phyloP scores from a whole-genome alignment of 169 alveolate species.

The Eimeria sp. region DNA sequence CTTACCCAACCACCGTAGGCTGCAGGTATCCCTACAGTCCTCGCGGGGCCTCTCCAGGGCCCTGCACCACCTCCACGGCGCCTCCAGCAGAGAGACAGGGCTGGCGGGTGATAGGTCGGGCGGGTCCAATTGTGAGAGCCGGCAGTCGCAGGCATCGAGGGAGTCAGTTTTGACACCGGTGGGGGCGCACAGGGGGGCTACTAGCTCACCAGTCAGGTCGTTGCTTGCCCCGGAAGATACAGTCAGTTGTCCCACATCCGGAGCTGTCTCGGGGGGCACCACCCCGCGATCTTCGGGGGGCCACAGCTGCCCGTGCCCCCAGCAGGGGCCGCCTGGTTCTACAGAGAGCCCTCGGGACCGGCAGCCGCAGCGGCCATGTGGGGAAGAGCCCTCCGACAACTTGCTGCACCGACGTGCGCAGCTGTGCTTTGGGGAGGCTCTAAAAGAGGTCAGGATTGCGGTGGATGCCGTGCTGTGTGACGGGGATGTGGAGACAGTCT shows the following conservation, averaged over 20 bases:
- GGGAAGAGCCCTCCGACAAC: background rate
- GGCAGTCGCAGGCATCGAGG: background rate
- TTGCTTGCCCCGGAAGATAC: background rate
- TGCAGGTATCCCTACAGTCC: background rate
- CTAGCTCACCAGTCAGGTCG: constrained; percentile 11
- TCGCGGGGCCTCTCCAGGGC: constrained; percentile 30
- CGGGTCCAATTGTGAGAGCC: background rate
- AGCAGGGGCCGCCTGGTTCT: background rate
- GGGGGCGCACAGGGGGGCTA: background rate
- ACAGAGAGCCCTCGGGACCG: background rate
- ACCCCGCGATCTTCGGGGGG: background rate
- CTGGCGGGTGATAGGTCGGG: background rate
- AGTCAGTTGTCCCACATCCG: background rate
- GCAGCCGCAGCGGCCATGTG: constrained; percentile 1
- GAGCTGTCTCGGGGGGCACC: background rate
- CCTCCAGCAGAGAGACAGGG: background rate
- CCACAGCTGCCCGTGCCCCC: background rate
- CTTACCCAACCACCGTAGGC: background rate
- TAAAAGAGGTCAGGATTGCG: constrained; percentile 47
- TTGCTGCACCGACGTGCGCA: constrained; percentile 64
- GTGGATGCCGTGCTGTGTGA: constrained; percentile 41
- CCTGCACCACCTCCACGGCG: background rate
- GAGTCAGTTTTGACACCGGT: background rate
- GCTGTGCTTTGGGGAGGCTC: constrained; percentile 65
- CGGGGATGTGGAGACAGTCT: constrained; percentile 21